Conservation (phyloP, 2,329 filamentous ascomycete species). For the Hysterium pulicare region DNA sequence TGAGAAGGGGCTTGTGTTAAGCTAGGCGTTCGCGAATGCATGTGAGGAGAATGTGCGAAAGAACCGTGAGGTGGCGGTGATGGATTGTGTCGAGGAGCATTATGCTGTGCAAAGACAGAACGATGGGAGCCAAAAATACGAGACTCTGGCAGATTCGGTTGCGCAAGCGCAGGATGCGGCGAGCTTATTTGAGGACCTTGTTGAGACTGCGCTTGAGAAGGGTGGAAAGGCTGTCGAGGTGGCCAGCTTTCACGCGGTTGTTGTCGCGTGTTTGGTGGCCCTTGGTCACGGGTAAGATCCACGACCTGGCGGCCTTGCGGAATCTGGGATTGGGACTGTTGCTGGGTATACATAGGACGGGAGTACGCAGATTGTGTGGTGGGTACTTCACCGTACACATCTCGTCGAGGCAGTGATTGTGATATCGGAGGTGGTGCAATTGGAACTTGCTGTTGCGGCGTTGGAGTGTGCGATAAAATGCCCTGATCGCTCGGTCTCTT, state of each 20-base stretch:
- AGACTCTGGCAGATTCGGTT: constrained; percentile 21
- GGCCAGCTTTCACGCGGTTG: constrained; percentile 27
- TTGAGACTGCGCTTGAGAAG: constrained; percentile 24
- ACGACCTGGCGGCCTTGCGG: constrained; percentile 23
- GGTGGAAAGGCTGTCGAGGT: constrained; percentile 24
- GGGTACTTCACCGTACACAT: constrained; percentile 21
- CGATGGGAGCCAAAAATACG: constrained; percentile 26
- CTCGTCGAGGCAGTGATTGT: constrained; percentile 25
- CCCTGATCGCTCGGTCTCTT: constrained; percentile 33
- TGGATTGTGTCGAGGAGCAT: constrained; percentile 27
- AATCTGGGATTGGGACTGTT: constrained; percentile 19
- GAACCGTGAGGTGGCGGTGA: constrained; percentile 29
- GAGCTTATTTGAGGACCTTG: constrained; percentile 22
- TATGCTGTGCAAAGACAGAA: constrained; percentile 32
- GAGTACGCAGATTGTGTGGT: constrained; percentile 23
- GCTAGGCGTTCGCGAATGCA: constrained; percentile 34
- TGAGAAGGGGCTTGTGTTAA: constrained; percentile 26
- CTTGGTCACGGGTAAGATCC: constrained; percentile 30
- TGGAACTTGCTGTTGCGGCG: constrained; percentile 30
- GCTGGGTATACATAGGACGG: constrained; percentile 26
- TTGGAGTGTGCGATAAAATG: constrained; percentile 32
- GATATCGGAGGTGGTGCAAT: constrained; percentile 26
- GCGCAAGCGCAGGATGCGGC: constrained; percentile 24
- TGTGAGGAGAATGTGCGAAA: constrained; percentile 31
- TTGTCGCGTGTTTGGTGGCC: constrained; percentile 13